Evolutionary conservation across 805 yeast species (phyloP), one percentile per base, ranked within the genome.

Genomic region (Yarrowia sp.): DNA sequence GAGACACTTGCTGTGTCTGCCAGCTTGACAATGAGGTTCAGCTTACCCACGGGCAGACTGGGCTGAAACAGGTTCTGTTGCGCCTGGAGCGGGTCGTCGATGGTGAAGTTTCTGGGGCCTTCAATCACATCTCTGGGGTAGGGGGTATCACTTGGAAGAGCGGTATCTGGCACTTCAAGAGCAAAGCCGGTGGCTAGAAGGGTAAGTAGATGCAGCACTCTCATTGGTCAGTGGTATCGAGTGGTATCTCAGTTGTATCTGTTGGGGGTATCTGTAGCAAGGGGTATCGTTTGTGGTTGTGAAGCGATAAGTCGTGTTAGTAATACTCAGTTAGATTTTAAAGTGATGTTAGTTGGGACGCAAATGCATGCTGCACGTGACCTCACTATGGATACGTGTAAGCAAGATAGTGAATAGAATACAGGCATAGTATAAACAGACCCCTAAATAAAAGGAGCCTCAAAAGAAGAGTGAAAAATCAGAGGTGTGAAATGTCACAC

Each of bases 1-100:
- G 66, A 59, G 11, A 59, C 42, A n/a, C 19, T 59, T 49, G 53
- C 66, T 4, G 53, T 45, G 52, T 59, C 66, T 45, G 66, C 66
- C 42, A 59, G 19, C 36, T 59, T 59, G 42, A 59, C 66, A 19
- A 59, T 59, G 12, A 59, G 48, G 48, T 56, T 26, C 11, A 56
- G 38, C 22, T 56, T 56, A 2, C 48, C 63, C n/a, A 56, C 22
- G 5, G 63, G 48, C 32, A 56, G 32, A 15, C 63, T 56, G 3
- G 63, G 63, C 15, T 41, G 48, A 26, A 26, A 56, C 40, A 26
- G 42, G 16, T 41, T 56, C 40, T 56, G 63, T 10, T 56, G 63
- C 15, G 36, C 63, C 22, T 41, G 46, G 0, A 41, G 48, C 11
- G 48, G 48, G 40, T 56, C 48, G 9, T 56, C 63, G 19, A 56